Base-by-base conservation (phyloP, 2,329 filamentous ascomycete species). In the Gaeumannomyces tritici region DNA sequence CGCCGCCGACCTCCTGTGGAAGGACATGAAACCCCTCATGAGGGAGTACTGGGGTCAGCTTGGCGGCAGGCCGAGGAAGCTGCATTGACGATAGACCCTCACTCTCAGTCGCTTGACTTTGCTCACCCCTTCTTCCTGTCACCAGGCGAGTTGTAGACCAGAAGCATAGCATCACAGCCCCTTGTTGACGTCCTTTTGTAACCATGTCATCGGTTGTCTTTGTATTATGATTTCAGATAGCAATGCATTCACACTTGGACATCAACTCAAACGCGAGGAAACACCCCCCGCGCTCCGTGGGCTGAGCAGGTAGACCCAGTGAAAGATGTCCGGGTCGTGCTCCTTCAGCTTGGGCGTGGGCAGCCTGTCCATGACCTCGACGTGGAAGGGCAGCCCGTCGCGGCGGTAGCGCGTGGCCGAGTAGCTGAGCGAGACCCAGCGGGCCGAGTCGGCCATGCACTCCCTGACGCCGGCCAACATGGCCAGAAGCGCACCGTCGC, bases 401-500 rank as follows among this genome's bases (percentile, higher is more conserved):
- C 75, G 29, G 27, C 73, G 68, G 62, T 80, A 82, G 6, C 79
- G 73, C 2, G 54, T 66, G 0, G 69, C 68, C 1, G 80, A 82
- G 66, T 77, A 81, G 65, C 78, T 82, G 57, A 82, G 66, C 3
- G 78, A 80, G 13, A 82, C 69, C 79, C 80, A 82, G 18, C 76
- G 63, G 5, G 65, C 71, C 24, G 31, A 47, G 3, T 55, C 29
- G 0, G 72, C 69, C 18, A 82, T 69, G 61, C 69, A 73, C 13
- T 64, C 63, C 24, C 68, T 68, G 13, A 82, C 72, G 1, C 73
- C 67, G 12, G 67, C 55, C 5, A 71, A 72, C 78, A 82, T 80
- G 1, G 69, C 65, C 29, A 70, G 64, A 2, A 81, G 58, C 2
- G 72, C 68, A 8, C 69, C 71, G 4, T 71, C 71, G 7, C 76